Evolutionary conservation across 2,329 filamentous ascomycete species (phyloP), one percentile per base, ranked within the genome.

Genomic region (Trichophyton equinum): DNA sequence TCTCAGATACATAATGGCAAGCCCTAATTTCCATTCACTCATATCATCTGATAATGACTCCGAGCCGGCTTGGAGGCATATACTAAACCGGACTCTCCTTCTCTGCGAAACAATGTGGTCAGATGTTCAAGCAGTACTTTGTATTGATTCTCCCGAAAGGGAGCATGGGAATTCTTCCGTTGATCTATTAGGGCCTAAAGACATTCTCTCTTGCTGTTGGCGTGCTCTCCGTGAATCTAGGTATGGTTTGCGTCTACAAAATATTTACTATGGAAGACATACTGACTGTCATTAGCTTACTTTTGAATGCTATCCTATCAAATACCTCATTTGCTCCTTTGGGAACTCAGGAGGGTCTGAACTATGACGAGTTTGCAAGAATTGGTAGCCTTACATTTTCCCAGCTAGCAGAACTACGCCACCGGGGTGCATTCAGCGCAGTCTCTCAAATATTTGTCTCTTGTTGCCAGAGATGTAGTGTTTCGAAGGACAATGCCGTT

Each of bases 161-260:
- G 64, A 66, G 0, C 86, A 94, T 71, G 77, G 70, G 0, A 76
- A 82, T 70, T 67, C 86, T 0, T 85, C 91, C 58, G 88, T 92
- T 27, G 72, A 89, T n/a, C 83, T 88, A 15, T 81, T 86, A 3
- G 87, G 85, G 0, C 79, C 90, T 0, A 97, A 96, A 70, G 90
- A 95, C 67, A 81, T 95, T 18, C 75, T 99, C 55, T 97, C 92
- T 65, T 99, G 94, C 72, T 96, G 91, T 64, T 99, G 96, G 81
- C 84, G 94, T 67, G 89, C 91, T 4, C 79, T 96, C n/a, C 92
- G 96, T 64, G 94, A 99, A 74, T 89, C 91, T 25, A 96, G 89
- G 87, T 90, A 76, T 63, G 74, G 60, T 62, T 20, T 44, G 13
- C 36, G 13, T 18, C 15, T 15, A 7, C n/a, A 22, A n/a, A 6